Base-by-base conservation (phyloP, 148 eudicot genomes). In the Rhododendron molle region DNA sequence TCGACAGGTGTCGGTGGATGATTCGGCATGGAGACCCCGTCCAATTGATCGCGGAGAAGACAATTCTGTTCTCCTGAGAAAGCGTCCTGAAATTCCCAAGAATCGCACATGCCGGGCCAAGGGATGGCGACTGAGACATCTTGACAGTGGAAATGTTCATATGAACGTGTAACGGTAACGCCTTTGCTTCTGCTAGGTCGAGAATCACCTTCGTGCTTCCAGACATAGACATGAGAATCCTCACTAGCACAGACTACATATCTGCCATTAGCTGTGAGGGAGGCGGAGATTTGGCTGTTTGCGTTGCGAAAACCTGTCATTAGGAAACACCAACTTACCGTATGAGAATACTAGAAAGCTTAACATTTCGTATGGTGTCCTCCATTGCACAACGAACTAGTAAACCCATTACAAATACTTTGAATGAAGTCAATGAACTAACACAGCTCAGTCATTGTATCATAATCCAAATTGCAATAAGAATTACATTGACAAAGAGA, bases 201-300 rank as follows among this genome's bases (percentile, higher is more conserved):
- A 6, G 84, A 79, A 26, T 93, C 98, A 84, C 99, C 62, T 98
- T 95, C 98, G 11, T 92, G 90, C 82, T 89, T 97, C 99, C 99
- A 97, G n/a, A 97, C 85, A 80, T 92, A 97, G 2, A 97, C 98
- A 34, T 94, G 90, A n/a, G 98, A 93, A 87, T 97, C 99, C 86
- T 97, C 99, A 76, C 99, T 95, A 6, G 98, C 98, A 76, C 91
- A 90, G 36, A 97, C 86, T 2, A 97, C 90, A 74, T 97, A 92
- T 85, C 90, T 94, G 26, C 95, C 96, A 20, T 94, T 93, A 9
- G 94, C 90, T 76, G 91, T 93, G 72, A 91, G 93, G 46, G 94
- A 86, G 18, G 99, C 98, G 3, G 94, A 90, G 78, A 95, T 95
- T 88, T 97, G 99, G 89, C 98, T 97, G 90, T 93, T 95, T 13